Evolutionary conservation across 108 stramenopile genomes (phyloP).

Genomic region (Cyclotella cryptica): DNA sequence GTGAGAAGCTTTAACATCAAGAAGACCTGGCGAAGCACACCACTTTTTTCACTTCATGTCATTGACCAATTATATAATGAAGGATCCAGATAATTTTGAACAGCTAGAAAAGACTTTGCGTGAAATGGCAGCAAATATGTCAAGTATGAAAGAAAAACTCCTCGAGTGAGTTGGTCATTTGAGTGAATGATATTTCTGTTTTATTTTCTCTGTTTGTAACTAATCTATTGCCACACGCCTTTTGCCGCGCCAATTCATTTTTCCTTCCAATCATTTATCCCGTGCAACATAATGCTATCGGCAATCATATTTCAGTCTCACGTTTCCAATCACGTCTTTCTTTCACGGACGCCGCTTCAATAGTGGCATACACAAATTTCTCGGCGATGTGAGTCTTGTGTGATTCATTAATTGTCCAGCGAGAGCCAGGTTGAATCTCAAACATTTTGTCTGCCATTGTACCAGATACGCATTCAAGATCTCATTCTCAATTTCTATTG

Average conservation of each 20-base stretch:
- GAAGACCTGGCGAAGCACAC: not conserved
- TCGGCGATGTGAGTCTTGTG: conserved; percentile 41
- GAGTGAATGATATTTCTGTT: too few relatives aligned
- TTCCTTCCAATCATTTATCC: too few relatives aligned
- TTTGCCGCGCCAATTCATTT: too few relatives aligned
- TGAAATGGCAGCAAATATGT: conserved; percentile 55
- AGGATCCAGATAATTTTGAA: conserved; percentile 56
- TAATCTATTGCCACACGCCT: too few relatives aligned
- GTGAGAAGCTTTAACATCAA: not conserved
- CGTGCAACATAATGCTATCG: too few relatives aligned
- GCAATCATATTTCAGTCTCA: conserved; percentile 13
- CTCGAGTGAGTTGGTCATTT: conserved; percentile 17
- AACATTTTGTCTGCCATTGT: not conserved
- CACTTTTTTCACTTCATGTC: not conserved
- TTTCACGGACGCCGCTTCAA: conserved; percentile 57
- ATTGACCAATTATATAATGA: conserved; percentile 13
- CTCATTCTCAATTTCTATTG: conserved; percentile 69
- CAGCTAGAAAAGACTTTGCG: conserved; percentile 24
- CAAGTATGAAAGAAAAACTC: conserved; percentile 55
- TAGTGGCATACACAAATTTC: conserved; percentile 40
- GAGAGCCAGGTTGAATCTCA: not conserved
- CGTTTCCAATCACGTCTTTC: conserved; percentile 53
- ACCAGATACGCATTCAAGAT: conserved; percentile 59
- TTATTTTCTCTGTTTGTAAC: too few relatives aligned
- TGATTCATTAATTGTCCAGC: not conserved